Base-by-base conservation (phyloP, 73 alveolate species). In the Paramecium pentaurelia region DNA sequence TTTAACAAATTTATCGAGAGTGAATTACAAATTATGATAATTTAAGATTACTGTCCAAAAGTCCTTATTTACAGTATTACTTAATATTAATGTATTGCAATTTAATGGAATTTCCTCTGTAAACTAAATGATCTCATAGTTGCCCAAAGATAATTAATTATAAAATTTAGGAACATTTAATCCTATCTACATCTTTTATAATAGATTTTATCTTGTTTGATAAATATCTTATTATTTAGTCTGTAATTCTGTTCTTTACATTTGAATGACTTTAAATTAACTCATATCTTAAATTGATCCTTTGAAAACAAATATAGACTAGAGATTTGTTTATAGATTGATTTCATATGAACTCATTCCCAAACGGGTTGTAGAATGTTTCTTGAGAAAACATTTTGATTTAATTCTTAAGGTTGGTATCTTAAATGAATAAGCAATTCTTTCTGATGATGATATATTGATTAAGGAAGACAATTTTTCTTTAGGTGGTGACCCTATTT, bases 171-270 rank as follows among this genome's bases (percentile, higher is more conserved):
- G 71, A 3, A 49, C 91, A 22, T 80, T 80, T 14, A 80, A 47
- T 20, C 49, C 73, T 22, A 22, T 25, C 30, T 80, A 27, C 58
- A 80, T 32, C 58, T 36, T 42, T 42, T 2, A 25, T 42, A 80
- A 11, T 25, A 40, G 14, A 40, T 80, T 32, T 80, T 45, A 25
- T 42, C 91, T 42, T n/a, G 71, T 42, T 47, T 20, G 30, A 3
- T 80, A 80, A 25, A 80, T 80, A 80, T 80, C 91, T 80, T 49
- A 37, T 38, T 20, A 34, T 32, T 80, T 80, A 45, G 37, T 47
- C 54, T 22, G 38, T 10, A 80, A 49, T 10, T 80, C 91, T 6
- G 44, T 3, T 47, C 91, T 80, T 20, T 40, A 9, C 64, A 80
- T 47, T 25, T 44, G 22, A 18, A 42, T 45, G 4, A 47, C 91